phyloP scores from a whole-genome alignment of 768 basidiomycete genomes.

The Hericium rajendrae region DNA sequence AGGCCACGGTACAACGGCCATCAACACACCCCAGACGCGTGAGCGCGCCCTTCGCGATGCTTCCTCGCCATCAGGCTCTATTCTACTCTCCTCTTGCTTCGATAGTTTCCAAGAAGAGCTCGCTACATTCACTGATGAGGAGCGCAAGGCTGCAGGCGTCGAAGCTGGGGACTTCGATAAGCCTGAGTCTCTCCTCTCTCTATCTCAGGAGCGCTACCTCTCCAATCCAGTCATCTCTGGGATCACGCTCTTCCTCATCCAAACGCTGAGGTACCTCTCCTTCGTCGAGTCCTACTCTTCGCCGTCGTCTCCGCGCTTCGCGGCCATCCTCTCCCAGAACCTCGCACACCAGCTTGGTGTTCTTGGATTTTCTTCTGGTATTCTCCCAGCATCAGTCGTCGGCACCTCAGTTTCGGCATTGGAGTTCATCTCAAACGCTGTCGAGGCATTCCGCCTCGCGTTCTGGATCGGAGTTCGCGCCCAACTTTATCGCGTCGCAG shows the following conservation, averaged over 20 bases:
- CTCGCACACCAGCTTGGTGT: conserved; percentile 26
- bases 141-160: conserved; percentile 24
- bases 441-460: conserved; percentile 40
- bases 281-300: conserved; percentile 22
- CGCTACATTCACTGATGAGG: conserved; percentile 29
- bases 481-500: conserved; percentile 20
- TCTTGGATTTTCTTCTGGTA: conserved; percentile 48
- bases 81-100: conserved; percentile 42
- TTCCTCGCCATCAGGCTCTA: conserved; percentile 28
- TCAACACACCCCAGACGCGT: conserved; percentile 23
- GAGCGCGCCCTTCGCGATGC: conserved; percentile 34
- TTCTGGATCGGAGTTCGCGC: conserved; percentile 44
- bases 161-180: conserved; percentile 34
- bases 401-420: conserved; percentile 31
- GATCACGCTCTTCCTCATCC: conserved; percentile 38
- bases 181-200: conserved; percentile 29
- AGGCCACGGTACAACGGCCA: conserved; percentile 40
- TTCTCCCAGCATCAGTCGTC: conserved; percentile 43
- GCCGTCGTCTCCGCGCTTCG: conserved; percentile 14
- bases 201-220: conserved; percentile 25
- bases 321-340: conserved; percentile 26
- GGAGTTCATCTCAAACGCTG: conserved; percentile 33
- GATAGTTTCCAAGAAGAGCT: conserved; percentile 43
- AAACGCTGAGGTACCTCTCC: conserved; percentile 43
- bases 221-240: conserved; percentile 42